phyloP scores from a whole-genome alignment of 2,329 filamentous ascomycete genomes.

The Drechslera avenae region DNA sequence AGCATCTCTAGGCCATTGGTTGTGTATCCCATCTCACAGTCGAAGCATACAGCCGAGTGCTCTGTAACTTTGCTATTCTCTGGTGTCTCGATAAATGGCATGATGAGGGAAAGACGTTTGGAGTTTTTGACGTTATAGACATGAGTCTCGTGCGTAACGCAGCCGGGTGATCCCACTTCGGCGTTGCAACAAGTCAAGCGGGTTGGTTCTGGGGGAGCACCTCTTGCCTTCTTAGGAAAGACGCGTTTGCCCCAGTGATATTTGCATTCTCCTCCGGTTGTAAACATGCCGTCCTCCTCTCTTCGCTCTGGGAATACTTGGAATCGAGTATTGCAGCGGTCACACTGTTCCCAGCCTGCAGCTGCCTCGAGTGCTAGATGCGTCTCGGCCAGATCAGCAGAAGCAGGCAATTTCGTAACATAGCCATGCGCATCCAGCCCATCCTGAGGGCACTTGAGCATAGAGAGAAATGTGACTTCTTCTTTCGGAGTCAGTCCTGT shows the following conservation, averaged over 20 bases:
- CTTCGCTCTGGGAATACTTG: constrained; percentile 89
- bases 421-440: constrained; percentile 75
- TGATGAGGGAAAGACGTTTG: constrained; percentile 74
- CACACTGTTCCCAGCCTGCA: constrained; percentile 84
- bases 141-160: constrained; percentile 71
- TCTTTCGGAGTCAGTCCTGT: constrained; percentile 72
- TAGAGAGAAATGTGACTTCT: constrained; percentile 57
- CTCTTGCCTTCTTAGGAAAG: constrained; percentile 56
- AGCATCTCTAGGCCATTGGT: constrained; percentile 86
- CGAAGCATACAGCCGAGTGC: constrained; percentile 75
- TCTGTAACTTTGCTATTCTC: constrained; percentile 56
- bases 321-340: constrained; percentile 84
- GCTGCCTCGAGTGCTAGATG: constrained; percentile 68
- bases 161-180: constrained; percentile 76
- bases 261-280: constrained; percentile 76
- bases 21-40: constrained; percentile 98
- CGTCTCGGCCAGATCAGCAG: constrained; percentile 69
- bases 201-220: constrained; percentile 60
- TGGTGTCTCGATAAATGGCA: constrained; percentile 83
- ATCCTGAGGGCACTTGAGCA: constrained; percentile 67
- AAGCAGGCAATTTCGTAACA: constrained; percentile 69
- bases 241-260: constrained; percentile 79
- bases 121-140: constrained; percentile 84
- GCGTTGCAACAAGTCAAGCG: constrained; percentile 81
- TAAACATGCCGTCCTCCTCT: constrained; percentile 73